Conservation (phyloP, 169 alveolate species). For the Cryptosporidium parvum region DNA sequence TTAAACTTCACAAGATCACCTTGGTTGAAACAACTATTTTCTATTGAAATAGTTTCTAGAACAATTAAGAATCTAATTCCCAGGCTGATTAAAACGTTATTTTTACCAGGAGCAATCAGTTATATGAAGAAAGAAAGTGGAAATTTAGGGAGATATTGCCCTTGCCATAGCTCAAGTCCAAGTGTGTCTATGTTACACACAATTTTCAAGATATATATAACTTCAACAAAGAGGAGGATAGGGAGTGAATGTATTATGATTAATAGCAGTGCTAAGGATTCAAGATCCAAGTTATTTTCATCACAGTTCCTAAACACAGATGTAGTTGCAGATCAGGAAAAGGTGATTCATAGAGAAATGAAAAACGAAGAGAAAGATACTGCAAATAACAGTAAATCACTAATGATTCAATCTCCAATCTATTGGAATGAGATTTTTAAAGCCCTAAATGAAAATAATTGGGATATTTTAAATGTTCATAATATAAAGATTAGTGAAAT, state of each 20-base stretch:
- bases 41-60: constrained; percentile 60
- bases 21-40: constrained; percentile 56
- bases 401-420: constrained; percentile 56
- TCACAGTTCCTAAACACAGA: constrained; percentile 35
- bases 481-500: constrained; percentile 35
- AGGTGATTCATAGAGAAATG: constrained; percentile 22
- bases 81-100: constrained; percentile 41
- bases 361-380: neutral
- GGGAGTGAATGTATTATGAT: neutral
- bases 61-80: constrained; percentile 67
- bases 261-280: neutral
- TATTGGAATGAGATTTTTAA: constrained; percentile 64
- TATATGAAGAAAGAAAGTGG: constrained; percentile 52
- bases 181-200: constrained; percentile 50
- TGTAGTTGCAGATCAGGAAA: constrained; percentile 40
- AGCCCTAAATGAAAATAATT: constrained; percentile 28
- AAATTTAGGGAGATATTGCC: constrained; percentile 70
- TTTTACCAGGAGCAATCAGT: constrained; percentile 56
- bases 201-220: constrained; percentile 26
- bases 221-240: constrained; percentile 39
- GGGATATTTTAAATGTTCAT: constrained; percentile 55
- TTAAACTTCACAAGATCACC: constrained; percentile 64
- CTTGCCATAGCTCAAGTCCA: constrained; percentile 59
- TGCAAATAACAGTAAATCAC: neutral
- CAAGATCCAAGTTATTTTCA: constrained; percentile 12